These are phyloP conservation scores for Bisporella sp. DNA, from an alignment of 2,329 filamentous ascomycete genomes.

Conservation along the genomic window DNA sequence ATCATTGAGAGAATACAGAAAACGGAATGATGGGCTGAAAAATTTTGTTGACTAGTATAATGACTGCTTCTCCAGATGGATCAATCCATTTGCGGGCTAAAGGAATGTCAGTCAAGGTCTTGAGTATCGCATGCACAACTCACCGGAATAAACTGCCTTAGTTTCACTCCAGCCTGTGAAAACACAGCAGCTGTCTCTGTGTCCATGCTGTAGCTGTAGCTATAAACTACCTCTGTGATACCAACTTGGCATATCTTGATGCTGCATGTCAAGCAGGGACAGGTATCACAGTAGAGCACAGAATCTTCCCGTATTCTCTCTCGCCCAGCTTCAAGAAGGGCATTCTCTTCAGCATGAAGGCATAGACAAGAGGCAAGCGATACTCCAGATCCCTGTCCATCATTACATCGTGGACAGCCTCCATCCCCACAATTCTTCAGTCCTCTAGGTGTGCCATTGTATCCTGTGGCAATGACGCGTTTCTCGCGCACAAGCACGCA, in stretches of 20 bases:
- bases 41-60: no score
- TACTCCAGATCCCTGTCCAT: slow-evolving; percentile 59
- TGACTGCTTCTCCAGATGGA: slow-evolving; percentile 47
- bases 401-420: slow-evolving; percentile 84
- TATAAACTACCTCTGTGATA: slow-evolving; percentile 92
- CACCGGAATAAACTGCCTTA: slow-evolving; percentile 85
- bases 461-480: slow-evolving; percentile 88
- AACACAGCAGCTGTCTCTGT: slow-evolving; percentile 76
- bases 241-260: slow-evolving; percentile 98
- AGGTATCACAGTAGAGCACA: slow-evolving; percentile 91
- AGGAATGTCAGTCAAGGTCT: slow-evolving; percentile 8
- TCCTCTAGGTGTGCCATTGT: slow-evolving; percentile 93
- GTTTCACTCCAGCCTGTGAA: slow-evolving; percentile 69
- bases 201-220: slow-evolving; percentile 92
- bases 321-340: slow-evolving; percentile 84
- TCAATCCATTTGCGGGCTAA: slow-evolving; percentile 57
- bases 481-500: slow-evolving; percentile 84
- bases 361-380: slow-evolving; percentile 84
- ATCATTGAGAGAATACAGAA: no score
- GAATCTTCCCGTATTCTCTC: slow-evolving; percentile 79
- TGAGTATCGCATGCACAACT: slow-evolving; percentile 29
- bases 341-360: slow-evolving; percentile 98
- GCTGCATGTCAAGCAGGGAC: slow-evolving; percentile 93
- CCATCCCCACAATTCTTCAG: slow-evolving; percentile 88
- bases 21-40: no score